phyloP scores from a whole-genome alignment of 1,139 yeast species.

The Taiozyma sp. region DNA sequence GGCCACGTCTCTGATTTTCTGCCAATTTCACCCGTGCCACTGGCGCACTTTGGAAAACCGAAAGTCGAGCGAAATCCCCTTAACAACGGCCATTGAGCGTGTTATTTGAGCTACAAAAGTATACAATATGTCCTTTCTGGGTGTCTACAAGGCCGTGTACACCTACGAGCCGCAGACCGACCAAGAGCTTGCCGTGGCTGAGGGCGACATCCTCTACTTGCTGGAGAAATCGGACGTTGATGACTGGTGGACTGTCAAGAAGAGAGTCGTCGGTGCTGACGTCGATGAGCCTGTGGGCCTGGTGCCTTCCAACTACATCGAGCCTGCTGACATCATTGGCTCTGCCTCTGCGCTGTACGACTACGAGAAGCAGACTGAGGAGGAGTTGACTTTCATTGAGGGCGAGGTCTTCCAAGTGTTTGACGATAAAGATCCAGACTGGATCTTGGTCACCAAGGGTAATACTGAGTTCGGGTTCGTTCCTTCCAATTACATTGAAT shows the following conservation, averaged over 20 bases:
- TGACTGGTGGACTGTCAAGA: conserved; percentile 99
- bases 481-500: conserved; percentile 88
- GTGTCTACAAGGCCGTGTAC: conserved; percentile 79
- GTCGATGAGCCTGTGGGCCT: conserved; percentile 90
- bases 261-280: conserved; percentile 81
- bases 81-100: not conserved
- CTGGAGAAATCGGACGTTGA: conserved; percentile 84
- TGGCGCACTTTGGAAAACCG: not conserved
- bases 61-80: not conserved
- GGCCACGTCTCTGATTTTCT: not conserved
- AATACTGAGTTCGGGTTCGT: conserved; percentile 71
- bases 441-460: conserved; percentile 66
- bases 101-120: not conserved
- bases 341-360: conserved; percentile 76
- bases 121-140: conserved; percentile 48
- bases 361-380: conserved; percentile 90
- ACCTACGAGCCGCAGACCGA: conserved; percentile 83
- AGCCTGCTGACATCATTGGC: conserved; percentile 50
- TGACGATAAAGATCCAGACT: conserved; percentile 86
- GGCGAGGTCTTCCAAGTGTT: conserved; percentile 69
- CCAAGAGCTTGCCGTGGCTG: conserved; percentile 75
- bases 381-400: conserved; percentile 80
- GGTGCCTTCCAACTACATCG: conserved; percentile 89
- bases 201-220: conserved; percentile 77
- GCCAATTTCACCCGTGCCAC: not conserved